Evolutionary conservation across 1,284 basidiomycete genomes (phyloP).

Genomic region (Schizopora paradoxa): DNA sequence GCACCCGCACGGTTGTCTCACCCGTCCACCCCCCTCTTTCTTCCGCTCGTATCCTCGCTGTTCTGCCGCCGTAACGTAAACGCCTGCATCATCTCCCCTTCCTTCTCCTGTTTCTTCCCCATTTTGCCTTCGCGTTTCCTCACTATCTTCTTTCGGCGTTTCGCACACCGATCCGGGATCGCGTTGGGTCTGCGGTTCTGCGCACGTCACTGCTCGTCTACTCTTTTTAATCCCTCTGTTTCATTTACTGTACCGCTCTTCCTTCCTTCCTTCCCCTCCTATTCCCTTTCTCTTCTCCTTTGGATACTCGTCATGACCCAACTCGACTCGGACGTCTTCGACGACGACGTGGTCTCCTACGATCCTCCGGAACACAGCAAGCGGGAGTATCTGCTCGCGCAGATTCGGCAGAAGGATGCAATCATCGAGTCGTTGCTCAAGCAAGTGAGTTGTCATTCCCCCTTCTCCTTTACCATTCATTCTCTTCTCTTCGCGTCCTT

Average conservation of each 20-base stretch:
- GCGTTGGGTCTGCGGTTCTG: no score
- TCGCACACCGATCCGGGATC: no score
- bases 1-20: no score
- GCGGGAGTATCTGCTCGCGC: constrained; percentile 73
- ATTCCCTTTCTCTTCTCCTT: not conserved
- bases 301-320: not conserved
- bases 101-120: no score
- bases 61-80: not conserved
- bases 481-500: constrained; percentile 9
- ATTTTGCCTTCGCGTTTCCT: no score
- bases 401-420: constrained; percentile 76
- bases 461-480: not conserved
- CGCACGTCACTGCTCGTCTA: no score
- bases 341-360: not conserved
- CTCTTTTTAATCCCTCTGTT: not conserved
- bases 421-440: constrained; percentile 78
- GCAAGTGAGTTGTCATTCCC: constrained; percentile 42
- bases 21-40: no score
- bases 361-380: constrained; percentile 42
- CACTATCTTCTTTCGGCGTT: no score
- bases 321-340: constrained; percentile 1
- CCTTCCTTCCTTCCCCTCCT: not conserved
- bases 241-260: constrained; percentile 5
- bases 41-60: not conserved
- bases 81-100: not conserved